Conservation (phyloP, 371 early-diverging fungal species). For the Rhizopus delemar region DNA sequence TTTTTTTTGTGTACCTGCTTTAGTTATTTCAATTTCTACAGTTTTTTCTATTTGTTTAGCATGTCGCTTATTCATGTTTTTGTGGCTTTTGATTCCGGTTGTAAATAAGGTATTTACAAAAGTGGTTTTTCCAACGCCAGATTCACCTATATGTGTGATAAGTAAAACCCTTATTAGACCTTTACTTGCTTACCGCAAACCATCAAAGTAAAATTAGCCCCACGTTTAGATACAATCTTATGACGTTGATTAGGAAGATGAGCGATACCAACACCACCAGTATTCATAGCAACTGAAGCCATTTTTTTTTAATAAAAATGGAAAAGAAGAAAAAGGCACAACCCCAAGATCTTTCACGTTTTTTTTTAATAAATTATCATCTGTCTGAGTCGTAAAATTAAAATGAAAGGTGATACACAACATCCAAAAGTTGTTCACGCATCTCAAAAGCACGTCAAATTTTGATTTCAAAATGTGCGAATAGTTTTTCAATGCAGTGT, state of each 20-base stretch:
- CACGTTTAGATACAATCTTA: constrained; percentile 91
- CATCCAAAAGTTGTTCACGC: too few relatives aligned
- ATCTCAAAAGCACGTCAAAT: too few relatives aligned
- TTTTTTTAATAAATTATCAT: constrained; percentile 1
- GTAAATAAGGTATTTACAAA: constrained; percentile 89
- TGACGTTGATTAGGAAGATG: constrained; percentile 95
- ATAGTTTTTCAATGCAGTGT: too few relatives aligned
- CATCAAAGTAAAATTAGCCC: constrained; percentile 94
- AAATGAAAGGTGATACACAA: too few relatives aligned
- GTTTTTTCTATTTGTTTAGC: constrained; percentile 68
- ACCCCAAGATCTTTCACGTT: neutral
- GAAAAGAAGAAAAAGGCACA: neutral
- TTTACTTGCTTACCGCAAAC: constrained; percentile 80
- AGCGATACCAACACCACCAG: constrained; percentile 44
- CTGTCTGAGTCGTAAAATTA: neutral
- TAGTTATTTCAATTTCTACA: constrained; percentile 70
- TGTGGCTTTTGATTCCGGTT: constrained; percentile 81
- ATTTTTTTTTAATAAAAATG: neutral
- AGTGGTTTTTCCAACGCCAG: constrained; percentile 85
- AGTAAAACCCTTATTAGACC: neutral
- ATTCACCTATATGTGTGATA: constrained; percentile 33
- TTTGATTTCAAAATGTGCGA: too few relatives aligned
- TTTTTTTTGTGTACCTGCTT: constrained; percentile 51
- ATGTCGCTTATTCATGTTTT: constrained; percentile 73
- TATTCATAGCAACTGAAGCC: constrained; percentile 2